phyloP scores from a whole-genome alignment of 176 grass and related monocot species.

The Bothriochloa decipiens region DNA sequence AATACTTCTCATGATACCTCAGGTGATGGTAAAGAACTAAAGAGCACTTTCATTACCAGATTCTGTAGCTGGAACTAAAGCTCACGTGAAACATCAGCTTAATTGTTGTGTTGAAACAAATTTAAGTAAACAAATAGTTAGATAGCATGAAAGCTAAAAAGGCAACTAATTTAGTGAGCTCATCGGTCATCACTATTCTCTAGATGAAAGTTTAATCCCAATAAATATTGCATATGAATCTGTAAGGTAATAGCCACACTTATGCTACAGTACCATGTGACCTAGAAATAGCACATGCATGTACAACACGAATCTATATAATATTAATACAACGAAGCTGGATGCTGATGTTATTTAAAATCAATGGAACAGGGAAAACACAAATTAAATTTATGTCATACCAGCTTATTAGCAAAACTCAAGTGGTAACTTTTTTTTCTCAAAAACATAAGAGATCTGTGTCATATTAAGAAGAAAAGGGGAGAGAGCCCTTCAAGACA shows the following conservation, averaged over 20 bases:
- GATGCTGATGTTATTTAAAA: slow-evolving; percentile 10
- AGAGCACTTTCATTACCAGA: background rate
- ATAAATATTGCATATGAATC: background rate
- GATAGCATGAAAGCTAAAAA: background rate
- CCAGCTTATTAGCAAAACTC: slow-evolving; percentile 6
- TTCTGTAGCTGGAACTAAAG: background rate
- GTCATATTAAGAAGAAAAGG: background rate
- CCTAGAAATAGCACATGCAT: background rate
- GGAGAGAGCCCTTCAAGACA: background rate
- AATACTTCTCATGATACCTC: background rate
- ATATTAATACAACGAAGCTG: background rate
- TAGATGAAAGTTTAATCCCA: slow-evolving; percentile 16
- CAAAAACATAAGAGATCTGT: background rate
- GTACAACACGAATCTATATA: background rate
- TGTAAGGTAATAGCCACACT: background rate
- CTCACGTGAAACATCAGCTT: background rate
- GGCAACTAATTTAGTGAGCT: background rate
- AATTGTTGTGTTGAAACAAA: slow-evolving; percentile 14
- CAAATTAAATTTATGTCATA: background rate
- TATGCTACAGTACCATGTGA: background rate
- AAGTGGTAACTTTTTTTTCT: background rate
- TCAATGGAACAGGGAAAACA: background rate
- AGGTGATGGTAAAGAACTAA: background rate
- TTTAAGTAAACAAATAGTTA: background rate
- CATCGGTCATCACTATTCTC: slow-evolving; percentile 3